These are phyloP conservation scores for Lolium rigidum DNA, from an alignment of 176 grass and related monocot genomes.

Conservation along the genomic window DNA sequence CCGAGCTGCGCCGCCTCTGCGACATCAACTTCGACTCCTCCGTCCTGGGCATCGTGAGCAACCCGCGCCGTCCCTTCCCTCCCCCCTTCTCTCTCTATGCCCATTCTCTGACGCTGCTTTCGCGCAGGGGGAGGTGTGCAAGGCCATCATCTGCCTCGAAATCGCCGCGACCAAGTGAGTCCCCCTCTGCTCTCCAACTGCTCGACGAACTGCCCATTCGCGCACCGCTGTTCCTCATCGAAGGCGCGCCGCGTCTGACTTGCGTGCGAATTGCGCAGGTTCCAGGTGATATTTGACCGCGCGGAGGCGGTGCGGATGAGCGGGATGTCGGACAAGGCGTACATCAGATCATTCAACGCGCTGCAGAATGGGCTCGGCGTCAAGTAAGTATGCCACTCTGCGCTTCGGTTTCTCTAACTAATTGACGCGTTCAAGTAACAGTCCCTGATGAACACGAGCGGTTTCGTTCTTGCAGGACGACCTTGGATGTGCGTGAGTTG, in stretches of 20 bases:
- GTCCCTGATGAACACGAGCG: neutral
- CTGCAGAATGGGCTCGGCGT: slow-evolving; percentile 92
- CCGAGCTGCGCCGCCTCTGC: slow-evolving; percentile 87
- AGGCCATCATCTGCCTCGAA: slow-evolving; percentile 95
- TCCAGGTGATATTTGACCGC: slow-evolving; percentile 82
- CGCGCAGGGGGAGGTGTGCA: slow-evolving; percentile 88
- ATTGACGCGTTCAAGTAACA: neutral
- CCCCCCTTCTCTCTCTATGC: neutral
- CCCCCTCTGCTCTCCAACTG: neutral
- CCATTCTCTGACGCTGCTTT: neutral
- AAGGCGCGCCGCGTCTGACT: neutral
- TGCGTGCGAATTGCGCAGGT: slow-evolving; percentile 33
- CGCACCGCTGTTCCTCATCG: neutral
- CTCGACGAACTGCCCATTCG: slow-evolving; percentile 41
- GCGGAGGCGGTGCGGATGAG: slow-evolving; percentile 81
- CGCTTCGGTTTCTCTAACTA: neutral
- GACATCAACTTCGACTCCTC: slow-evolving; percentile 89
- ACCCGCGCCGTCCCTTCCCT: neutral
- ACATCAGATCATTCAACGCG: slow-evolving; percentile 87
- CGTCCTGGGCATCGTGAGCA: slow-evolving; percentile 70
- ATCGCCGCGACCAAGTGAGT: slow-evolving; percentile 87
- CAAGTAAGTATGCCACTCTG: slow-evolving; percentile 72
- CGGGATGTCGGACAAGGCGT: slow-evolving; percentile 96
- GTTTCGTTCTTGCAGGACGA: slow-evolving; percentile 51
- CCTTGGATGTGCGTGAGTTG: slow-evolving; percentile 76